phyloP scores from a whole-genome alignment of 345 rosid genomes.

The Punica granatum region DNA sequence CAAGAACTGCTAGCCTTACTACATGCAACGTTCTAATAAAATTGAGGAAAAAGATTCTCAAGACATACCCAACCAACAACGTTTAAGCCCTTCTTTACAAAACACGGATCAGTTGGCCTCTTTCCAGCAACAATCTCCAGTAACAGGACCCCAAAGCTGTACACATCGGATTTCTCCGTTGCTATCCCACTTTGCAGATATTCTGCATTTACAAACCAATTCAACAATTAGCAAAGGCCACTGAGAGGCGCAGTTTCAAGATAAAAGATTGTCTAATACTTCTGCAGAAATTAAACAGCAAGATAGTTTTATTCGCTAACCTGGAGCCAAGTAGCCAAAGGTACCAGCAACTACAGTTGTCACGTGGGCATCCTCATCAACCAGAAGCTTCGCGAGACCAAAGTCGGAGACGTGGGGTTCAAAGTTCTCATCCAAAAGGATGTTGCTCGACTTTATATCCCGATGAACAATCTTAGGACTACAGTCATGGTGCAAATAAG shows the following conservation, averaged over 20 bases:
- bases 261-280: neutral
- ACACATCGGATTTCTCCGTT: constrained; percentile 88
- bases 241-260: neutral
- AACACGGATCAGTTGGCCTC: constrained; percentile 79
- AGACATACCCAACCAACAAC: constrained; percentile 90
- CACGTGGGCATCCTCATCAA: constrained; percentile 83
- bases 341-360: constrained; percentile 98
- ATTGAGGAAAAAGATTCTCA: neutral
- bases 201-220: constrained; percentile 30
- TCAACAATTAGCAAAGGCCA: neutral
- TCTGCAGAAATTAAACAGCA: neutral
- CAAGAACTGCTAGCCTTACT: neutral
- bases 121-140: constrained; percentile 85
- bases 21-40: neutral
- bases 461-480: constrained; percentile 81
- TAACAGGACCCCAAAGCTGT: constrained; percentile 94
- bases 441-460: constrained; percentile 91
- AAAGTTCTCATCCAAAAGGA: constrained; percentile 79
- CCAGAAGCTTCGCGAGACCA: constrained; percentile 94
- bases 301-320: constrained; percentile 23
- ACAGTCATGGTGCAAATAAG: constrained; percentile 90
- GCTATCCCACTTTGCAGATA: constrained; percentile 92
- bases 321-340: constrained; percentile 96
- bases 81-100: constrained; percentile 79
- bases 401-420: constrained; percentile 91